These are phyloP conservation scores for Saccharomyces paradoxus DNA, from an alignment of 805 yeast genomes.

Conservation along the genomic window DNA sequence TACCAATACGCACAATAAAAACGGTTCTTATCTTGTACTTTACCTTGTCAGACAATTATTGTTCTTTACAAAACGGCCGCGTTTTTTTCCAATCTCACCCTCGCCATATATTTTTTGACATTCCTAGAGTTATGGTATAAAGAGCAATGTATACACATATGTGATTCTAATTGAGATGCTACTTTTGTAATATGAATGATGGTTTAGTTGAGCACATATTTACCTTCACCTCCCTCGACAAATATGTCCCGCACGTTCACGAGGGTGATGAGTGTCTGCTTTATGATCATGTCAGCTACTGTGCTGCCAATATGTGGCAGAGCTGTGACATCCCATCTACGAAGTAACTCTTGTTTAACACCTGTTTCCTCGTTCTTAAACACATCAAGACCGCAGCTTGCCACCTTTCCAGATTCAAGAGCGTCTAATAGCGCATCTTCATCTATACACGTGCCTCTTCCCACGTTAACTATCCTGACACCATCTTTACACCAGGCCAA, in stretches of 20 bases:
- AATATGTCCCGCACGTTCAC: constrained; percentile 44
- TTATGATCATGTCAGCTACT: constrained; percentile 46
- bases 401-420: constrained; percentile 48
- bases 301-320: constrained; percentile 71
- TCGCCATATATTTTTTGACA: neutral
- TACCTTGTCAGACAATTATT: neutral
- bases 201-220: constrained; percentile 28
- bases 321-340: constrained; percentile 54
- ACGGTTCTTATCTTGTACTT: neutral
- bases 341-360: constrained; percentile 41
- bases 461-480: constrained; percentile 61
- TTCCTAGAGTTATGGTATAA: neutral
- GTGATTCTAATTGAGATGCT: neutral
- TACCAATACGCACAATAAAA: neutral
- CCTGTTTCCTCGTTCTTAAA: constrained; percentile 51
- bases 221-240: constrained; percentile 34
- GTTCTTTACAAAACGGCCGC: neutral
- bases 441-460: constrained; percentile 63
- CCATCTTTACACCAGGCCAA: constrained; percentile 44
- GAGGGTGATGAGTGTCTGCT: constrained; percentile 46
- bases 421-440: constrained; percentile 59
- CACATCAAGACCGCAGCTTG: constrained; percentile 68
- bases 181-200: neutral
- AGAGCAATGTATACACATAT: neutral
- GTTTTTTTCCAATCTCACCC: neutral